These are phyloP conservation scores for Trypanosomatidae sp. DNA, from an alignment of 208 protist genomes.

Conservation along the genomic window DNA sequence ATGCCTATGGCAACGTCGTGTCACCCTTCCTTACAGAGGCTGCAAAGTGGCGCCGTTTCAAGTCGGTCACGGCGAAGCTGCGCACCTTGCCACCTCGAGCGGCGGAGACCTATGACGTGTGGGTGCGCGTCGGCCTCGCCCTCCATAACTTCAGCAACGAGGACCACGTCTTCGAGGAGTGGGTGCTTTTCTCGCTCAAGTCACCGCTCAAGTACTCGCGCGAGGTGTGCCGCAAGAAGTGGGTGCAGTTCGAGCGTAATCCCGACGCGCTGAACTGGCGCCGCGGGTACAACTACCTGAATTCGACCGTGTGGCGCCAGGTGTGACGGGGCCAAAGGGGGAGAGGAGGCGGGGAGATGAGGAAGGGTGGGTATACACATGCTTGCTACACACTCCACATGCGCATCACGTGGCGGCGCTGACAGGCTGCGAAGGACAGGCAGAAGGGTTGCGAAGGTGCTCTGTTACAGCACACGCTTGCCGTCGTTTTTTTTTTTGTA, in stretches of 20 bases:
- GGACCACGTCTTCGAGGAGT: slow-evolving; percentile 85
- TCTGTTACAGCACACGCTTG: background rate
- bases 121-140: slow-evolving; percentile 81
- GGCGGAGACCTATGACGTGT: slow-evolving; percentile 75
- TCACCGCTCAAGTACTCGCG: slow-evolving; percentile 82
- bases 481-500: background rate
- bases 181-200: slow-evolving; percentile 79
- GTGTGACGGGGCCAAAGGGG: slow-evolving; percentile 11
- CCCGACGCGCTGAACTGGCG: slow-evolving; percentile 85
- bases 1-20: slow-evolving; percentile 79
- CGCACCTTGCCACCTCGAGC: slow-evolving; percentile 48
- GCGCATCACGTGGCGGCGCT: background rate
- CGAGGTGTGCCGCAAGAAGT: slow-evolving; percentile 76
- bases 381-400: background rate
- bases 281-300: slow-evolving; percentile 85
- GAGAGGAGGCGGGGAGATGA: background rate
- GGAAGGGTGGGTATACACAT: background rate
- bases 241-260: slow-evolving; percentile 84
- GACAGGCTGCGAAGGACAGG: background rate
- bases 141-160: slow-evolving; percentile 90
- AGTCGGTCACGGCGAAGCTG: slow-evolving; percentile 56
- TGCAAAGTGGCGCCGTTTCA: slow-evolving; percentile 76
- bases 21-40: slow-evolving; percentile 69
- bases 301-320: slow-evolving; percentile 69
- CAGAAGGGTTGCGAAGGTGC: too few species aligned